These are phyloP conservation scores for Bimuria novae-zelandiae DNA, from an alignment of 2,329 filamentous ascomycete species.

Conservation along the genomic window DNA sequence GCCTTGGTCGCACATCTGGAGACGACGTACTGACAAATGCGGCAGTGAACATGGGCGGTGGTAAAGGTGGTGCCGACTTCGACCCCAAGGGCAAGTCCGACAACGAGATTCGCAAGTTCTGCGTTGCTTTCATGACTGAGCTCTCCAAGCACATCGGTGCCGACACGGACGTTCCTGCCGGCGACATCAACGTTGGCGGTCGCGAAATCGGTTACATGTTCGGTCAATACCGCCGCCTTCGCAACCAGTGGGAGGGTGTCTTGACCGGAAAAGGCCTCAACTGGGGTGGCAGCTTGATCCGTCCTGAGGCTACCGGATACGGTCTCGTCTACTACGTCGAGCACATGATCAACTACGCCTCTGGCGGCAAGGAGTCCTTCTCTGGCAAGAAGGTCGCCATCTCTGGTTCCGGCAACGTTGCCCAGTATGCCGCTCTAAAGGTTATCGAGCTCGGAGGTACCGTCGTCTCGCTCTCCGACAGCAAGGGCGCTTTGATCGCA, in stretches of 20 bases:
- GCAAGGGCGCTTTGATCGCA: slow-evolving; percentile 81
- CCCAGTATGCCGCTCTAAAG: slow-evolving; percentile 96
- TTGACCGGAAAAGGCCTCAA: slow-evolving; percentile 91
- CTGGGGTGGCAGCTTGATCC: slow-evolving; percentile 94
- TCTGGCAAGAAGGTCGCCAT: slow-evolving; percentile 91
- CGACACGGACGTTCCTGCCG: slow-evolving; percentile 93
- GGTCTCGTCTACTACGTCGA: slow-evolving; percentile 77
- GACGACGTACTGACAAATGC: slow-evolving; percentile 12
- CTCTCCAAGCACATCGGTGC: slow-evolving; percentile 92
- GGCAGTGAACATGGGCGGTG: slow-evolving; percentile 89
- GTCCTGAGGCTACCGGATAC: slow-evolving; percentile 95
- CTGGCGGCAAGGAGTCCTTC: slow-evolving; percentile 78
- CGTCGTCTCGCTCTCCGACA: slow-evolving; percentile 92
- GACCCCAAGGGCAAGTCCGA: slow-evolving; percentile 99
- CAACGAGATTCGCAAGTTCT: slow-evolving; percentile 97
- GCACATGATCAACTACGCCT: slow-evolving; percentile 73
- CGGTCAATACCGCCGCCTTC: slow-evolving; percentile 85
- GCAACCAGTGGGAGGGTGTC: slow-evolving; percentile 93
- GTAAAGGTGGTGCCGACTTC: slow-evolving; percentile 97
- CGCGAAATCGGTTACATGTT: slow-evolving; percentile 96
- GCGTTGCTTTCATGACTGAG: slow-evolving; percentile 93
- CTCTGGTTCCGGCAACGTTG: slow-evolving; percentile 96
- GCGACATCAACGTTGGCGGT: slow-evolving; percentile 91
- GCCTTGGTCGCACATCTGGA: background rate
- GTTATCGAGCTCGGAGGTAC: slow-evolving; percentile 92